phyloP scores from a whole-genome alignment of 2,329 filamentous ascomycete genomes.

The Penicillium corylophilum region DNA sequence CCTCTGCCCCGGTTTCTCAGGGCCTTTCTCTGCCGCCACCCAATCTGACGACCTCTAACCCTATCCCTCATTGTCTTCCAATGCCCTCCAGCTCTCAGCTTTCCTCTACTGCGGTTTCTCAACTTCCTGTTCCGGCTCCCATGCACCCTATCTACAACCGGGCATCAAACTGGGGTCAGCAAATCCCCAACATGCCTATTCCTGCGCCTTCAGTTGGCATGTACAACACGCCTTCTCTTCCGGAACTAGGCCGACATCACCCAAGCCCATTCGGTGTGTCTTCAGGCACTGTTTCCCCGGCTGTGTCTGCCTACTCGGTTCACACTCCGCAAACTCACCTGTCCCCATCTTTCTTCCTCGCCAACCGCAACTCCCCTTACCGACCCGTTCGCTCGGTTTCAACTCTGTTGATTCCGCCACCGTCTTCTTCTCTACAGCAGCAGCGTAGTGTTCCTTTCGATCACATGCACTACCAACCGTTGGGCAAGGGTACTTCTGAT shows the following conservation, averaged over 20 bases:
- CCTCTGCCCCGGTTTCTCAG: conserved; percentile 36
- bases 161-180: conserved; percentile 52
- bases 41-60: conserved; percentile 63
- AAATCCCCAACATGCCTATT: conserved; percentile 36
- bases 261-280: conserved; percentile 51
- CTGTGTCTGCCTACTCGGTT: conserved; percentile 62
- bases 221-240: conserved; percentile 31
- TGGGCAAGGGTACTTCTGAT: conserved; percentile 67
- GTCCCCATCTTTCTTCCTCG: conserved; percentile 83
- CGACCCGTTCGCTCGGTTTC: conserved; percentile 86
- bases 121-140: conserved; percentile 59
- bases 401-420: conserved; percentile 84
- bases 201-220: conserved; percentile 30
- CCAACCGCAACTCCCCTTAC: conserved; percentile 88
- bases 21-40: conserved; percentile 60
- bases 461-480: conserved; percentile 80
- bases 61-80: conserved; percentile 38
- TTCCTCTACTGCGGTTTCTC: conserved; percentile 44
- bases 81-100: conserved; percentile 41
- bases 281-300: conserved; percentile 65
- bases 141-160: conserved; percentile 74
- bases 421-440: conserved; percentile 73
- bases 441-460: conserved; percentile 64
- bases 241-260: conserved; percentile 46
- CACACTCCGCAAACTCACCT: conserved; percentile 66